These are phyloP conservation scores for Delonix regia DNA, from an alignment of 306 rosid species.

Conservation along the genomic window DNA sequence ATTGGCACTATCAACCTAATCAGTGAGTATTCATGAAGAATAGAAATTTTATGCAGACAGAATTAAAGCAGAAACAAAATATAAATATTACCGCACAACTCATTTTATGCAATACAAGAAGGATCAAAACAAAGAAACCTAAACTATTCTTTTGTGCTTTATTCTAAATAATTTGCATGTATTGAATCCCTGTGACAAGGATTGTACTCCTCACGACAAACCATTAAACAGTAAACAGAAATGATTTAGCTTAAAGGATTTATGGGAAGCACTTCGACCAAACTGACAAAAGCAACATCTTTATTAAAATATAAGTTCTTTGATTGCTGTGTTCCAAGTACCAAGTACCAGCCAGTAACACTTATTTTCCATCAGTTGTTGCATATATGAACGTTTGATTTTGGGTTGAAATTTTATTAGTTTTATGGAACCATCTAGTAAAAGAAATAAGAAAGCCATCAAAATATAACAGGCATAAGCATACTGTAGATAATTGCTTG, in stretches of 20 bases:
- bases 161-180: constrained; percentile 4
- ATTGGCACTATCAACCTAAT: not conserved
- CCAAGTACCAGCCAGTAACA: not conserved
- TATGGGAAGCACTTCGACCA: not conserved
- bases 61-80: not conserved
- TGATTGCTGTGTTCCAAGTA: not conserved
- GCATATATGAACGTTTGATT: not conserved
- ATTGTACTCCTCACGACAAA: not conserved
- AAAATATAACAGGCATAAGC: not conserved
- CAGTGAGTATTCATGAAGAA: not conserved
- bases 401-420: not conserved
- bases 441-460: not conserved
- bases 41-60: not conserved
- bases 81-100: not conserved
- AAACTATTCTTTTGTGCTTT: not conserved
- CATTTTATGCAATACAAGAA: not conserved
- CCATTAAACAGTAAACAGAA: not conserved
- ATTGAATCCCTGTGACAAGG: not conserved
- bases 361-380: not conserved
- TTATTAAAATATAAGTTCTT: not conserved
- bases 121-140: not conserved
- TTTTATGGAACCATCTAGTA: not conserved
- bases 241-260: not conserved
- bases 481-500: not conserved
- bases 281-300: not conserved